Conservation (phyloP, 805 yeast genomes). For the Pichia sporocuriosa region DNA sequence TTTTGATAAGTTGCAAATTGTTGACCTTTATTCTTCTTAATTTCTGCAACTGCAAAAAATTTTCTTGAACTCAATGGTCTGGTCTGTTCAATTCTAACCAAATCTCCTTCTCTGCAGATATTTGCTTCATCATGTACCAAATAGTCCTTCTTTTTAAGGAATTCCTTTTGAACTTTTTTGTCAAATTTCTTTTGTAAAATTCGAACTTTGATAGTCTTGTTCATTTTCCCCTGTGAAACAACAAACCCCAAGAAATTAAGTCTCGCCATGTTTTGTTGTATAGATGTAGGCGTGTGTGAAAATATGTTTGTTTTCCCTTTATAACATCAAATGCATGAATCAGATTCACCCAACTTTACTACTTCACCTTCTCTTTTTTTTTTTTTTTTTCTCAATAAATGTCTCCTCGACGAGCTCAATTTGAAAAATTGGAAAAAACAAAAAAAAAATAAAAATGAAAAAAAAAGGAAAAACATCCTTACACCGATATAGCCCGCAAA, state of each 20-base stretch:
- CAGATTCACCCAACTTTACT: no score
- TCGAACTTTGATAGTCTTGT: conserved; percentile 89
- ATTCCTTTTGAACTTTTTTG: conserved; percentile 63
- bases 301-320: no score
- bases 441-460: no score
- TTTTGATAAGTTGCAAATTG: conserved; percentile 76
- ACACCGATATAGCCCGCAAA: no score
- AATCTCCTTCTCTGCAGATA: conserved; percentile 88
- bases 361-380: no score
- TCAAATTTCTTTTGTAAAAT: conserved; percentile 74
- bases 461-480: no score
- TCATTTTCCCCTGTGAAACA: conserved; percentile 93
- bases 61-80: conserved; percentile 80
- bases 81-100: conserved; percentile 86
- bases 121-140: conserved; percentile 92
- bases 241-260: conserved; percentile 91
- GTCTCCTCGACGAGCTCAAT: no score
- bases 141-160: conserved; percentile 72
- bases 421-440: no score
- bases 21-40: conserved; percentile 82
- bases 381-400: no score
- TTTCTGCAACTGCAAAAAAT: conserved; percentile 87
- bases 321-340: background rate
- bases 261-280: conserved; percentile 78
- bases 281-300: no score